A percentile compares a stretch with the other conserved stretches of the same genome.
phyloP scores from a whole-genome alignment of 371 early-diverging fungal genomes.

The Mortierella sp. region DNA sequence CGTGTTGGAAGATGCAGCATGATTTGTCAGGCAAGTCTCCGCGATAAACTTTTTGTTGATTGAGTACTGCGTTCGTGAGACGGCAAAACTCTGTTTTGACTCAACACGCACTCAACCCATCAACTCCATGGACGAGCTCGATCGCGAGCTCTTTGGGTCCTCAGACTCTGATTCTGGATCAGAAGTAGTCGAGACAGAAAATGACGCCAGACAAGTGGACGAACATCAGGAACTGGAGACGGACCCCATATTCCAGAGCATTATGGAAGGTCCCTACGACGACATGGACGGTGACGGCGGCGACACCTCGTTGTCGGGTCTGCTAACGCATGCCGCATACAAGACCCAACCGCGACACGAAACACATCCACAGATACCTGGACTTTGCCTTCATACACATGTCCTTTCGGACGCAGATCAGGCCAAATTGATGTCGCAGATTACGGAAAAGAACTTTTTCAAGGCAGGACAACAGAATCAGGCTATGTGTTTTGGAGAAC shows the following conservation, averaged over 20 bases:
- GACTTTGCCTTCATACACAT: conserved; percentile 31
- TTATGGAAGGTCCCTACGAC: conserved; percentile 28
- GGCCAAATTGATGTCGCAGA: conserved; percentile 27
- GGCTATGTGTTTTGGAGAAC: conserved; percentile 51
- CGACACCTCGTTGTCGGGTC: no score
- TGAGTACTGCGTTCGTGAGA: no score
- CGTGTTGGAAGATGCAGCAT: no score
- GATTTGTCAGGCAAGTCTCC: no score
- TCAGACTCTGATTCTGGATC: conserved; percentile 28
- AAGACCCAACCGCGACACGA: conserved; percentile 17
- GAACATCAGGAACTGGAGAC: not conserved
- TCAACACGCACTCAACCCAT: no score
- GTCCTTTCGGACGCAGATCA: conserved; percentile 44
- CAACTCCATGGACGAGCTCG: conserved; percentile 30
- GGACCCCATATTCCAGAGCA: conserved; percentile 40
- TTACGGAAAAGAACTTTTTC: conserved; percentile 44
- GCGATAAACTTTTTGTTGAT: no score
- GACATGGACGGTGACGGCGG: not conserved
- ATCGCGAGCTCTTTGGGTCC: conserved; percentile 41
- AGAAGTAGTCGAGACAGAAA: not conserved
- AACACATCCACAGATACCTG: conserved; percentile 23
- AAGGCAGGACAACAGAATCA: conserved; percentile 45
- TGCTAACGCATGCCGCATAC: not conserved
- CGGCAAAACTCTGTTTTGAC: not conserved
- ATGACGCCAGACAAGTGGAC: not conserved